These are phyloP conservation scores for Lanzia echinophila DNA, from an alignment of 2,329 filamentous ascomycete species.

Conservation along the genomic window DNA sequence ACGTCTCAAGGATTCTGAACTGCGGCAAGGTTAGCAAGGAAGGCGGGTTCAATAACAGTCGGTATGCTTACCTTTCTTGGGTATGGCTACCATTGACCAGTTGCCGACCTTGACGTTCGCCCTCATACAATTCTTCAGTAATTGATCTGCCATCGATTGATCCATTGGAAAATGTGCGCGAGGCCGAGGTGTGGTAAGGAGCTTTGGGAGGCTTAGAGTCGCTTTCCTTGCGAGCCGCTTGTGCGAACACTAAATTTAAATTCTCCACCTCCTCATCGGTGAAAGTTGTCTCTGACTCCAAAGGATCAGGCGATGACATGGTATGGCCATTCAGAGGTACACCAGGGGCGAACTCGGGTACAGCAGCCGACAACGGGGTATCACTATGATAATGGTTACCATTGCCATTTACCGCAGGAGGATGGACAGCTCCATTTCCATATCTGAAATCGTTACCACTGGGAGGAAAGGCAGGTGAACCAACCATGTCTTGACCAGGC, in stretches of 20 bases:
- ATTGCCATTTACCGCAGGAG: conserved; percentile 32
- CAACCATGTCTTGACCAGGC: conserved; percentile 24
- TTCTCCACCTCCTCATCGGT: conserved; percentile 45
- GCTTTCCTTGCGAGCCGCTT: conserved; percentile 32
- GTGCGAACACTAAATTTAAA: conserved; percentile 43
- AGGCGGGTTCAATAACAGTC: neutral
- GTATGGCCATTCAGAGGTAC: conserved; percentile 13
- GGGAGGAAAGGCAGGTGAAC: conserved; percentile 26
- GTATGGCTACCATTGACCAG: conserved; percentile 33
- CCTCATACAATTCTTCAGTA: conserved; percentile 39
- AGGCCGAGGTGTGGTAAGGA: conserved; percentile 35
- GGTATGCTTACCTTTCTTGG: conserved; percentile 31
- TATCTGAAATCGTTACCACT: conserved; percentile 27
- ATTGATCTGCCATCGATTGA: conserved; percentile 47
- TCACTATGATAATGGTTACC: conserved; percentile 36
- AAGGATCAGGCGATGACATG: conserved; percentile 15
- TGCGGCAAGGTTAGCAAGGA: conserved; percentile 17
- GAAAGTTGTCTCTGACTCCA: conserved; percentile 37
- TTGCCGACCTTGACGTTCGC: conserved; percentile 32
- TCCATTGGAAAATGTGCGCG: conserved; percentile 48
- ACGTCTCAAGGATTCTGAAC: conserved; percentile 21
- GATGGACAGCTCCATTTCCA: conserved; percentile 16
- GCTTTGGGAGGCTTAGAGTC: conserved; percentile 29
- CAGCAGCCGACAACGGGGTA: conserved; percentile 53
- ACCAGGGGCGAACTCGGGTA: conserved; percentile 48